Base-by-base conservation (phyloP, 768 basidiomycete species). In the Arthromyces matolae region DNA sequence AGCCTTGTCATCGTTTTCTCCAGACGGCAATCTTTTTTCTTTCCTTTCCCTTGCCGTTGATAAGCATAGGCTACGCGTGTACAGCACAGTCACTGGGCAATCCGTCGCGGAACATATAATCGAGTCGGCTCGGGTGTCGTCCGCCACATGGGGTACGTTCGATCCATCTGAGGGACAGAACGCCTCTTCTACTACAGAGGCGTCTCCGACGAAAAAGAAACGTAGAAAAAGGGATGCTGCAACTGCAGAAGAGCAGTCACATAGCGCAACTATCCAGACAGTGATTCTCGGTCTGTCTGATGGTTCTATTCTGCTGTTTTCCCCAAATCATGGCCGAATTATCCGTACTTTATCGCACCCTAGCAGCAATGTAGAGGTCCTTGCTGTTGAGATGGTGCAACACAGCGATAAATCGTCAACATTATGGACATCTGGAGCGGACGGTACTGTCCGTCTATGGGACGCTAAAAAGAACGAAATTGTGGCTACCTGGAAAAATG, bases 11-110 rank as follows among this genome's bases (percentile, higher is more conserved):
- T 68, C 80, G 6, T 87, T 86, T 66, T 86, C 84, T 8, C 73
- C 75, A 5, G 67, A 72, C 48, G 78, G 75, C 44, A 65, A 70
- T 45, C 66, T 78, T 29, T 85, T 85, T 57, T 82, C 79, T 2
- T 74, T 80, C 43, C 63, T 84, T 23, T 82, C 82, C 8, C 72
- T 86, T 19, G 76, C 83, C 2, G 73, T 86, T 42, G 84, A 86
- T 72, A 86, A 84, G 63, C 83, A 86, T 60, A 76, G 83, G 36
- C 65, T 86, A 47, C 81, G 83, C 56, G 71, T 86, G 31, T 84
- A 82, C 62, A 75, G 83, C 60, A 77, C 80, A 8, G 54, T 69
- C 7, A 71, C 79, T n/a, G 75, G 72, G 29, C 73, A 76, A 52
- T 73, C 79, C 25, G 63, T 79, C 18, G 76, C 81, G 4, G 83